Evolutionary conservation across 352 stramenopile genomes (phyloP), one percentile per base, ranked within the genome.

Genomic region (Aphanomyces euteiches): DNA sequence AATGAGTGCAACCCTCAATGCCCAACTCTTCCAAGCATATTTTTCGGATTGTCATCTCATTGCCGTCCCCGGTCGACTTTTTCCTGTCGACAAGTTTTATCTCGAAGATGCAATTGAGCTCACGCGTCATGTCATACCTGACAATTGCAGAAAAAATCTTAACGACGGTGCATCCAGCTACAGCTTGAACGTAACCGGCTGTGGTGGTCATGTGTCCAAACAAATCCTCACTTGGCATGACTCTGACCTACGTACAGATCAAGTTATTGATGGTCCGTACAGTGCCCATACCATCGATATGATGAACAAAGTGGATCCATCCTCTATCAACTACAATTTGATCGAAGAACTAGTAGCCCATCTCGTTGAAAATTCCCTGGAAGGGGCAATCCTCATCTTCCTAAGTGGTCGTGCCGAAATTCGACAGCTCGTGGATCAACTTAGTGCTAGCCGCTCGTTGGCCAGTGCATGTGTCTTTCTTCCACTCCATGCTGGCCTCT

Each of bases 1-100:
- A 6, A 99, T 99, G 96, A 98, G 90, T 58, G 97, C 93, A 15
- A 99, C 94, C 4, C 77, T 99, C 5, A 97, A 99, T 71, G 92
- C 96, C 4, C 83, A 90, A 13, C 92, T 89, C 45, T 99, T 99
- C 76, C 95, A 96, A 67, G 72, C 84, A 19, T 99, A 98, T 68
- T 99, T 98, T 82, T 82, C 84, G 7, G 84, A 88, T 43, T 96
- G 89, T 58, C 92, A 90, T 3, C 92, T 94, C 75, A 76, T 97
- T 39, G 77, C 81, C 7, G 94, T 99, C 50, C 96, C 95, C 40
- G 97, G 97, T 3, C 89, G 95, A 4, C 98, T 97, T 5, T 98
- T 98, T 74, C 95, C 97, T n/a, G 97, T 99, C 3, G 59, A 97
- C 47, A 93, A 98, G 69, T 97, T 93, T 41, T 98, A 92, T 69